A percentile compares a stretch with the other conserved stretches of the same genome.
These are phyloP conservation scores for Hyphodiscus sp. DNA, from an alignment of 2,329 filamentous ascomycete species.

Conservation along the genomic window DNA sequence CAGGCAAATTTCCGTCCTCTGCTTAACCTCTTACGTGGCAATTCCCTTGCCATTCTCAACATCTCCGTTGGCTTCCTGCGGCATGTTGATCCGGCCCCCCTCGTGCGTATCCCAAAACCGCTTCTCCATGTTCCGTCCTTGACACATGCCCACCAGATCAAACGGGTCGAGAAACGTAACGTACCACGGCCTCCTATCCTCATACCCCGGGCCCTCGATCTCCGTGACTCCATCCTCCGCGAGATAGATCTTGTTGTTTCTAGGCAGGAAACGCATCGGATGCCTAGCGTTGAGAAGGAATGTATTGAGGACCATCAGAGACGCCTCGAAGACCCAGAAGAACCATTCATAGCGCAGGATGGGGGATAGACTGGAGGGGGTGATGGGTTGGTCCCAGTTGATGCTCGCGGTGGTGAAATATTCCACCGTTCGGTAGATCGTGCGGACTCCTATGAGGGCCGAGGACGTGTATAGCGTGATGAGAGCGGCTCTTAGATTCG, in stretches of 20 bases:
- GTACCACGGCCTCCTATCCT: conserved; percentile 35
- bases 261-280: conserved; percentile 44
- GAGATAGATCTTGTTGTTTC: conserved; percentile 43
- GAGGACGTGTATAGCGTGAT: conserved; percentile 46
- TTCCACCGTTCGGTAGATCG: conserved; percentile 53
- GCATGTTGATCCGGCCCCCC: conserved; percentile 1
- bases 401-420: conserved; percentile 45
- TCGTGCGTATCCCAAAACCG: conserved; percentile 25
- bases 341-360: conserved; percentile 52
- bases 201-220: conserved; percentile 42
- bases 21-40: background rate
- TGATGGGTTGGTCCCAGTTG: conserved; percentile 29
- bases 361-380: conserved; percentile 34
- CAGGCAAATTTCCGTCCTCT: too few relatives aligned
- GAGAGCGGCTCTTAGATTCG: conserved; percentile 30
- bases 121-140: conserved; percentile 20
- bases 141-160: conserved; percentile 21
- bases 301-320: conserved; percentile 45
- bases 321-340: conserved; percentile 52
- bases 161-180: conserved; percentile 28
- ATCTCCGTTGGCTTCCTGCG: background rate
- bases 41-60: background rate
- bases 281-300: conserved; percentile 45
- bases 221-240: conserved; percentile 43
- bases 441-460: conserved; percentile 44